Base-by-base conservation (phyloP, 2,329 filamentous ascomycete genomes). In the Xenosphaeropsis pyriputrescens region DNA sequence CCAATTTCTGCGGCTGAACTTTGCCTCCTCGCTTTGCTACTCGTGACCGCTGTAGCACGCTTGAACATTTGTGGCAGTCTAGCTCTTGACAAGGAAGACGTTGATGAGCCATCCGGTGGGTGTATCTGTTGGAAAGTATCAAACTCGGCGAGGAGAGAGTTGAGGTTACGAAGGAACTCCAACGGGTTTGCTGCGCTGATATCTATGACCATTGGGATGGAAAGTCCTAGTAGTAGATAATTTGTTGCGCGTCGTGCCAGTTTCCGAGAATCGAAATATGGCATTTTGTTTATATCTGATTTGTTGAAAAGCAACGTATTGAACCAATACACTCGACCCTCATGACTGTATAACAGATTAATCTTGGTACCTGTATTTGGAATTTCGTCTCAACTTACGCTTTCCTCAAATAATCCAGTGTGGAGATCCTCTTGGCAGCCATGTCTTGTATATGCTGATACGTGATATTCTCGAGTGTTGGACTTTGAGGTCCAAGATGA, bases 281-380 rank as follows among this genome's bases (percentile, higher is more conserved):
- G 79, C 64, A 95, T 79, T 52, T 79, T 78, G 37, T 72, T 65
- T 26, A 96, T 69, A 57, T 94, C 85, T 19, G 73, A 59, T 51
- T 85, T 82, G 46, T 86, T 84, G 60, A 94, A 94, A 53, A 93
- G 81, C 43, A 94, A 75, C 0, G 91, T 95, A 61, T 95, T 95
- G 67, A 96, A 95, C 88, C 91, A 96, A 64, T 93, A 96, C 32
- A 94, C 78, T 41, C 85, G 79, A 43, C 89, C 88, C 61, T 95
- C 86, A 55, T 98, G 88, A 18, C 85, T 93, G 55, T 37, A 38
- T 5, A 33, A 13, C 8, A 26, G 8, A 26, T 26, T 26, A 26
- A n/a, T 29, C 31, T 40, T 42, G 35, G 39, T 16, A 38, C 26
- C 36, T 35, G 34, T 13, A 19, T 8, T 26, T 26, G 22, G 22